A percentile compares a stretch with the other conserved stretches of the same genome.
Conservation (phyloP, 1,284 basidiomycete genomes). For the Pseudozyma pruni region DNA sequence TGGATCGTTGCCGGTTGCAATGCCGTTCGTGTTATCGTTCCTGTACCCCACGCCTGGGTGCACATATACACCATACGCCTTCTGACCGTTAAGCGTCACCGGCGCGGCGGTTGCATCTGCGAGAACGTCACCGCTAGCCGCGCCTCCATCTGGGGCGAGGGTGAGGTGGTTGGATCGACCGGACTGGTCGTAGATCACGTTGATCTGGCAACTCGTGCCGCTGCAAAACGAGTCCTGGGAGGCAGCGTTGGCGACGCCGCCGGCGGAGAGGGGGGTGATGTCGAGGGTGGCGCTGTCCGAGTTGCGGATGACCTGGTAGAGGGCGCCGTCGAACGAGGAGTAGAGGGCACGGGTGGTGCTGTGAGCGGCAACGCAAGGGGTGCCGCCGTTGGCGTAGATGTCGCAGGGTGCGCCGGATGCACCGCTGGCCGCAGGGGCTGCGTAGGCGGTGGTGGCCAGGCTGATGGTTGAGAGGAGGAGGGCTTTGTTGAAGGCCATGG, state of each 20-base stretch:
- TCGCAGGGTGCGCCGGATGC: conserved; percentile 12
- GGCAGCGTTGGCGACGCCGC: conserved; percentile 23
- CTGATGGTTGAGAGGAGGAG: conserved; percentile 14
- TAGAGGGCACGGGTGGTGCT: conserved; percentile 33
- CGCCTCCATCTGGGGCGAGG: conserved; percentile 21
- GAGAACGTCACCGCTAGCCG: conserved; percentile 7
- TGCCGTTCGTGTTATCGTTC: conserved; percentile 31
- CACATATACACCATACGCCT: conserved; percentile 31
- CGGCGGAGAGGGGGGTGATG: conserved; percentile 16
- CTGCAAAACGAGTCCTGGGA: conserved; percentile 26
- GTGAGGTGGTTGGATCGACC: conserved; percentile 22
- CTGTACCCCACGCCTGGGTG: conserved; percentile 21
- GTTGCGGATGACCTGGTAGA: conserved; percentile 24
- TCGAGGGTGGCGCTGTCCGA: conserved; percentile 2
- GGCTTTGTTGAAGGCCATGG: conserved; percentile 26
- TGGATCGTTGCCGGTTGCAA: conserved; percentile 33
- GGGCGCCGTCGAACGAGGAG: conserved; percentile 12
- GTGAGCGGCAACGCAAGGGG: conserved; percentile 33
- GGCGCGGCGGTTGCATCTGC: conserved; percentile 17
- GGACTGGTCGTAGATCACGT: conserved; percentile 30
- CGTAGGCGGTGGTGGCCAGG: conserved; percentile 11
- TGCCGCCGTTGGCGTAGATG: conserved; percentile 29
- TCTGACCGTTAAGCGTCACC: conserved; percentile 13
- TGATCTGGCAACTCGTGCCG: conserved; percentile 19
- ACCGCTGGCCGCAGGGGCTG: neutral